Conservation (phyloP, 2,329 filamentous ascomycete genomes). For the Fragosphaeria purpurea region DNA sequence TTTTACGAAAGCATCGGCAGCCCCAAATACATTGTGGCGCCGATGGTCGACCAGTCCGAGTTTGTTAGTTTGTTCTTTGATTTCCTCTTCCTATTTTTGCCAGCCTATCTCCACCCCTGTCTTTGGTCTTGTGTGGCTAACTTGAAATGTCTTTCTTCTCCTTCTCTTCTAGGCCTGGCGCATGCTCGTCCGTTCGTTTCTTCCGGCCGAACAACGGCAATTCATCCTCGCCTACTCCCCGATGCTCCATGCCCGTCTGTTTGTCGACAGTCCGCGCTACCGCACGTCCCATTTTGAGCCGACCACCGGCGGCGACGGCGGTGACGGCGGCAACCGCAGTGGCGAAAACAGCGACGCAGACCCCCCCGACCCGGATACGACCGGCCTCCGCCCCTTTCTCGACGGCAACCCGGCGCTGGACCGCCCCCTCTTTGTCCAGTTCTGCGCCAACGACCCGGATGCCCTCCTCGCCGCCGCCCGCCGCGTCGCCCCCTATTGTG, state of each 20-base stretch:
- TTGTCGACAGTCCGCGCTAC: constrained; percentile 65
- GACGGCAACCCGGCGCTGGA: constrained; percentile 82
- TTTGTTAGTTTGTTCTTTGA: constrained; percentile 54
- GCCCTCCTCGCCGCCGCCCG: constrained; percentile 69
- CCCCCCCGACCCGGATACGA: constrained; percentile 32
- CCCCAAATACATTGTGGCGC: constrained; percentile 81
- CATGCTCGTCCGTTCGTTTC: constrained; percentile 87
- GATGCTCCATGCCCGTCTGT: constrained; percentile 92
- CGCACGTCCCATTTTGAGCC: constrained; percentile 75
- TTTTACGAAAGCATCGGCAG: constrained; percentile 95
- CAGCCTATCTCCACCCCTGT: background rate
- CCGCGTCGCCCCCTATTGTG: constrained; percentile 75
- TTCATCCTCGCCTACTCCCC: constrained; percentile 81
- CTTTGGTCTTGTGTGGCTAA: background rate
- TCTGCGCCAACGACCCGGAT: constrained; percentile 83
- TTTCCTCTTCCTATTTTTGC: background rate
- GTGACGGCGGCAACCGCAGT: constrained; percentile 22
- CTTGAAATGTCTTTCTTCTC: background rate
- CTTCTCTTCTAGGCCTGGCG: constrained; percentile 67
- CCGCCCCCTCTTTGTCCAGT: constrained; percentile 88
- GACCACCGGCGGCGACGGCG: constrained; percentile 26
- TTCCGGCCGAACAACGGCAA: constrained; percentile 53
- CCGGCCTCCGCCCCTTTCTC: constrained; percentile 29
- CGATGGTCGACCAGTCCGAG: constrained; percentile 98
- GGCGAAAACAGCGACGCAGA: constrained; percentile 15